Percentiles rank a stretch among this genome's conserved stretches.
phyloP scores from a whole-genome alignment of 768 basidiomycete species.

The Mycena belliarum region DNA sequence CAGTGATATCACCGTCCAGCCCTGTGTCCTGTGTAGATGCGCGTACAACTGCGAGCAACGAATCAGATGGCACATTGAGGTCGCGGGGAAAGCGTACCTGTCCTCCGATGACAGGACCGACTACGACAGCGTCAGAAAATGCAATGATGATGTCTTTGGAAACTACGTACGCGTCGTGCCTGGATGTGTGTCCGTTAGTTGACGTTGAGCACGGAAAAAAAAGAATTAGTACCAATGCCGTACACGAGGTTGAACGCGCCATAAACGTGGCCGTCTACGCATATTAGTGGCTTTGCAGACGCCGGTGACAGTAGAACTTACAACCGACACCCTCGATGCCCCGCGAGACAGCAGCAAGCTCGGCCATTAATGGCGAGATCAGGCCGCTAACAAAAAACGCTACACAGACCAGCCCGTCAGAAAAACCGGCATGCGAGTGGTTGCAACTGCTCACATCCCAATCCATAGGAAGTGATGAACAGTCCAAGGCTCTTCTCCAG shows the following conservation, averaged over 20 bases:
- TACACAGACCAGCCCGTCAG: slow-evolving; percentile 25
- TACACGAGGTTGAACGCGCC: slow-evolving; percentile 75
- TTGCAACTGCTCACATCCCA: slow-evolving; percentile 49
- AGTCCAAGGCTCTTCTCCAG: slow-evolving; percentile 46
- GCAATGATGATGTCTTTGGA: neutral
- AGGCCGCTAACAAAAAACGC: slow-evolving; percentile 64
- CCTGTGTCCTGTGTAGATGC: slow-evolving; percentile 46
- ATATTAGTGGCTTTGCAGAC: neutral
- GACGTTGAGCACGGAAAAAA: neutral
- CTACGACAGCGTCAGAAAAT: slow-evolving; percentile 32
- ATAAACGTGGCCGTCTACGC: slow-evolving; percentile 70
- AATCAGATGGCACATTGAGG: neutral
- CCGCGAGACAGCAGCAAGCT: slow-evolving; percentile 62
- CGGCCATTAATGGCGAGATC: slow-evolving; percentile 63
- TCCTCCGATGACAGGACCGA: slow-evolving; percentile 71
- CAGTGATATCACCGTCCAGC: slow-evolving; percentile 63
- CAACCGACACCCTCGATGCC: slow-evolving; percentile 68
- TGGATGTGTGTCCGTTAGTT: slow-evolving; percentile 3
- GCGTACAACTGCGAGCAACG: slow-evolving; percentile 55
- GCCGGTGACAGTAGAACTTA: slow-evolving; percentile 32
- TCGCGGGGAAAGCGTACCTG: slow-evolving; percentile 42
- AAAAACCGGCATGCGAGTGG: neutral
- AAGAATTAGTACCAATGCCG: slow-evolving; percentile 42
- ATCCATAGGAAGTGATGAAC: slow-evolving; percentile 49
- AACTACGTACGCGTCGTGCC: slow-evolving; percentile 51